A percentile compares a stretch with the other conserved stretches of the same genome.
Evolutionary conservation across 2,329 filamentous ascomycete genomes (phyloP).

Genomic region (Kalaharituber pfeilii): DNA sequence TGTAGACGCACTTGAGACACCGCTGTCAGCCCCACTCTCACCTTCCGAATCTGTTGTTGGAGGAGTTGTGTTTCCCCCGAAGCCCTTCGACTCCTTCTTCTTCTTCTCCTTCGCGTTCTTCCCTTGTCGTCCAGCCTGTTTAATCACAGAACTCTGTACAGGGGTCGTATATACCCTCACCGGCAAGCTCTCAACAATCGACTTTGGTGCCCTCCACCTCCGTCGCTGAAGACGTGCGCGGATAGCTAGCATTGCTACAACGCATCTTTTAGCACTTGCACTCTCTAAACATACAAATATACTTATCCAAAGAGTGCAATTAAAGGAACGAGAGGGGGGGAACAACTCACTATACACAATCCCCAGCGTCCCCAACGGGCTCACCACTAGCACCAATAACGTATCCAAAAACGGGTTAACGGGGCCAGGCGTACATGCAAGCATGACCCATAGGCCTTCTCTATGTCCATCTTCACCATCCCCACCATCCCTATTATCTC

Average conservation of each 20-base stretch:
- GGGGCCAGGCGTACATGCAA: slow-evolving; percentile 74
- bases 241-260: slow-evolving; percentile 55
- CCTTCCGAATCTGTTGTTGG: no score
- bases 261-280: not conserved
- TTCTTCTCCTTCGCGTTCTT: not conserved
- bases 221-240: slow-evolving; percentile 75
- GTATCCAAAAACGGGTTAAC: slow-evolving; percentile 92
- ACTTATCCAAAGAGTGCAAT: not conserved
- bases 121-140: not conserved
- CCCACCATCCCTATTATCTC: slow-evolving; percentile 11
- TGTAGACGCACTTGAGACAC: not conserved
- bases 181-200: slow-evolving; percentile 81
- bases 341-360: slow-evolving; percentile 50
- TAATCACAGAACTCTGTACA: slow-evolving; percentile 15
- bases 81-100: not conserved
- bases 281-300: no score
- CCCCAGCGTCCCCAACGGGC: slow-evolving; percentile 77
- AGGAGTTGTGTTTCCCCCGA: no score
- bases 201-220: slow-evolving; percentile 94
- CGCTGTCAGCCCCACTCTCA: not conserved
- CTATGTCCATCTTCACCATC: slow-evolving; percentile 34
- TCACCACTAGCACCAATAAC: slow-evolving; percentile 86
- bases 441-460: slow-evolving; percentile 87
- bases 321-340: not conserved
- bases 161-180: slow-evolving; percentile 73